Base-by-base conservation (phyloP, 1,284 basidiomycete species). In the Inonotus hispidus region DNA sequence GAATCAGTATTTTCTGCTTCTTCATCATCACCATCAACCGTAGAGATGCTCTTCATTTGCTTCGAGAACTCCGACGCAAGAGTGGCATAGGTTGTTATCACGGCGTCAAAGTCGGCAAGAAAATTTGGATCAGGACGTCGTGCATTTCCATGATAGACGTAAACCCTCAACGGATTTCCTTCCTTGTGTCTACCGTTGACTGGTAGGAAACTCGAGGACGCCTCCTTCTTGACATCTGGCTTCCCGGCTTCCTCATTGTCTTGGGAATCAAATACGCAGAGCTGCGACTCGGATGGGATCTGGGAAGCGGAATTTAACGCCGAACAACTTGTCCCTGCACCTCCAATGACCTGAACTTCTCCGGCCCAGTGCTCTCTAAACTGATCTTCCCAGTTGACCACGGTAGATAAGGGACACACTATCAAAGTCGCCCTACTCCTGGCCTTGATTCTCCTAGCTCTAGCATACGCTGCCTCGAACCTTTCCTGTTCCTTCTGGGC, bases 371-470 rank as follows among this genome's bases (percentile, higher is more conserved):
- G 97, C 71, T 98, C 95, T 63, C 88, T 84, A 71, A 99, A 92
- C 73, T 99, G 97, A 65, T 97, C 93, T 74, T 99, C 96, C 97
- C 97, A 99, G 70, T 98, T 99, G 52, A 92, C 87, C 1, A 99
- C 93, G 1, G 97, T 98, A 23, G 94, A 96, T 58, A 99, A 80
- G 7, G 97, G 97, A 68, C 97, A 98, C 27, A 99, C 84, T 66
- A 99, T 92, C n/a, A 99, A 76, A 0, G 97, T 98, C 7, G 90
- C 97, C 50, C 94, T 85, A 68, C 90, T 93, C 66, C 88, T 87
- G 32, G 79, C 75, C 71, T 90, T 90, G 68, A 97, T 86, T 25
- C 89, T 82, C 67, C 85, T 84, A 39, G 81, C 79, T 63, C 92
- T 80, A 13, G 79, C 76, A 66, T 87, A 85, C 47, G 85, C 82